Percentiles rank a stretch among this genome's conserved stretches.
These are phyloP conservation scores for Chaetoscypha palmicola DNA, from an alignment of 2,329 filamentous ascomycete species.

Conservation along the genomic window DNA sequence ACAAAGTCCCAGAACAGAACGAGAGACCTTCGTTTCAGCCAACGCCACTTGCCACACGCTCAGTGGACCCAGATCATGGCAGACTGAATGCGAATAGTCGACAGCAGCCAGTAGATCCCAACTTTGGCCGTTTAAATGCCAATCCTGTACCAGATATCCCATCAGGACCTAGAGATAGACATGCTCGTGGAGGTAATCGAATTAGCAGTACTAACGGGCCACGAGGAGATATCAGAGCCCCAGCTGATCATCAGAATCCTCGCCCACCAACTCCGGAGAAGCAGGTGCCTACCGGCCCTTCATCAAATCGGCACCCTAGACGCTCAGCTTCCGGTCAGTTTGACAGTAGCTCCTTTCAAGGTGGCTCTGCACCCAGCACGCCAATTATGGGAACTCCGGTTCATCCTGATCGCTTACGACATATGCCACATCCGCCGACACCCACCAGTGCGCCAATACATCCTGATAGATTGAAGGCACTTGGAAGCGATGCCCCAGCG, in stretches of 20 bases:
- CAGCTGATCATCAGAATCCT: slow-evolving; percentile 17
- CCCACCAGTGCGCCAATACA: slow-evolving; percentile 29
- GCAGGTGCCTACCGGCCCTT: slow-evolving; percentile 31
- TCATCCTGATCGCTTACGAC: slow-evolving; percentile 45
- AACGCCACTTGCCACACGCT: slow-evolving; percentile 32
- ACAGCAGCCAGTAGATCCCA: slow-evolving; percentile 48
- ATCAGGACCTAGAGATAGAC: slow-evolving; percentile 49
- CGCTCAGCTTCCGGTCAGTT: slow-evolving; percentile 24
- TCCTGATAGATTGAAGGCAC: slow-evolving; percentile 27
- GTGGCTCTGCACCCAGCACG: slow-evolving; percentile 18
- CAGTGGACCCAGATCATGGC: slow-evolving; percentile 43
- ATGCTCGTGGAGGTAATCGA: slow-evolving; percentile 31
- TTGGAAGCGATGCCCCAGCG: slow-evolving; percentile 23
- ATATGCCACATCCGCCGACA: slow-evolving; percentile 37
- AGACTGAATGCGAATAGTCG: slow-evolving; percentile 31
- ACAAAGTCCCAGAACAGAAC: slow-evolving; percentile 40
- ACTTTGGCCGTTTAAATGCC: slow-evolving; percentile 54
- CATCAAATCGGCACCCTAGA: slow-evolving; percentile 26
- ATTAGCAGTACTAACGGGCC: slow-evolving; percentile 8
- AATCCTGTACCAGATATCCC: slow-evolving; percentile 41
- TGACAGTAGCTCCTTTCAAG: slow-evolving; percentile 20
- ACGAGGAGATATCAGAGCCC: slow-evolving; percentile 19
- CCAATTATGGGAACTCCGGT: slow-evolving; percentile 30
- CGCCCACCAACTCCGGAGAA: slow-evolving; percentile 29
- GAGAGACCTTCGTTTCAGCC: slow-evolving; percentile 38